Evolutionary conservation across 2,329 filamentous ascomycete genomes (phyloP).

Genomic region (Exophiala mesophila): DNA sequence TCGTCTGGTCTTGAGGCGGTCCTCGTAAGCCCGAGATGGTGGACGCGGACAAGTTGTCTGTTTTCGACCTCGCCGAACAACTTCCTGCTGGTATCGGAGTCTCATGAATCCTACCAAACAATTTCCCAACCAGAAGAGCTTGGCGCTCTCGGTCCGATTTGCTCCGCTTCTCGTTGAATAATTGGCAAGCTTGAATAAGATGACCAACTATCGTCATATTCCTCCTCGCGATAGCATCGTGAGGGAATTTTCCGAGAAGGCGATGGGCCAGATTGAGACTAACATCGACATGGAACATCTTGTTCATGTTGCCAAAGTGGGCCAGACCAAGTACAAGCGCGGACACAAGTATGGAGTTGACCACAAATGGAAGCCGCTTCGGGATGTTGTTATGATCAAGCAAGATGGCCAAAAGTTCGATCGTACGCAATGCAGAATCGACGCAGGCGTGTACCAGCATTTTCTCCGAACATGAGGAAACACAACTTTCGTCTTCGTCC

Average conservation of each 20-base stretch:
- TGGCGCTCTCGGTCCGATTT: no score
- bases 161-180: no score
- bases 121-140: no score
- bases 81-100: no score
- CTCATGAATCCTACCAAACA: no score
- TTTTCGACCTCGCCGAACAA: no score
- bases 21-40: no score
- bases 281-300: slow-evolving; percentile 32
- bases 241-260: slow-evolving; percentile 32
- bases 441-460: slow-evolving; percentile 35
- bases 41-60: no score
- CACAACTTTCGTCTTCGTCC: background rate
- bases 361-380: slow-evolving; percentile 41
- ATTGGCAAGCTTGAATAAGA: slow-evolving; percentile 3
- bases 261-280: slow-evolving; percentile 33
- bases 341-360: slow-evolving; percentile 45
- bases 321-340: slow-evolving; percentile 43
- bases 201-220: slow-evolving; percentile 5
- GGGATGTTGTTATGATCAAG: slow-evolving; percentile 34
- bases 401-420: slow-evolving; percentile 39
- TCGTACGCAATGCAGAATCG: slow-evolving; percentile 35
- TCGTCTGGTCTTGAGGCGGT: no score
- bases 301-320: slow-evolving; percentile 43
- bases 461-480: background rate
- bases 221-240: slow-evolving; percentile 24